Evolutionary conservation across 2,329 filamentous ascomycete genomes (phyloP), one percentile per base, ranked within the genome.

Genomic region (Colletotrichum orbiculare): DNA sequence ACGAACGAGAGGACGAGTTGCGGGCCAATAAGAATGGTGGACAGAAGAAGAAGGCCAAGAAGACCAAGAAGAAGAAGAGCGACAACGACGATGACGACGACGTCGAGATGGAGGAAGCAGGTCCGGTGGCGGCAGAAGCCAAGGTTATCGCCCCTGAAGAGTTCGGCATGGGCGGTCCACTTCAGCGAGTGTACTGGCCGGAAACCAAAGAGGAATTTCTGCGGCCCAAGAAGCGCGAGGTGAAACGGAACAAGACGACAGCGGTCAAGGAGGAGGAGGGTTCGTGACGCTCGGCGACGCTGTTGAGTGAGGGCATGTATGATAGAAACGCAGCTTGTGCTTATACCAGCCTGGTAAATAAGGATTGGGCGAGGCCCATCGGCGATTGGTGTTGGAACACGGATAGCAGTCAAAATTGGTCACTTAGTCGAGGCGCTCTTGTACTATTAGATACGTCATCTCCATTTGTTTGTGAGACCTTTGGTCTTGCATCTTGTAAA

Each of bases 141-240:
- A 78, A 82, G 13, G 72, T 75, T 6, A 78, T 96, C 0, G 81
- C 84, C 0, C 84, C 89, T 0, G 87, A 91, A 6, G 91, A 96
- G 15, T 81, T 96, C 11, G 89, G 88, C 2, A 97, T 97, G 94
- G 95, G 95, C 43, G 95, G 95, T 0, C 87, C 90, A 0, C 84
- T 95, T 34, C 83, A 89, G 53, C 83, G 94, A 46, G 95, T 97
- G 0, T 97, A 96, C 74, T 97, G 95, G 94, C 94, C 94, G 0
- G 83, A 88, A 1, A 92, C 92, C 0, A 93, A 94, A 88, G 94
- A 97, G 74, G 91, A 96, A 67, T 97, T 94, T 93, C 79, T 97
- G 25, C 85, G 89, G 60, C 93, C 94, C 0, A 89, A 86, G 76
- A 97, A 97, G 80, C 85, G 88, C 61, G 85, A 90, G 68, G 75